phyloP scores from a whole-genome alignment of 2,329 filamentous ascomycete species.

The Acephala macrosclerotiorum region DNA sequence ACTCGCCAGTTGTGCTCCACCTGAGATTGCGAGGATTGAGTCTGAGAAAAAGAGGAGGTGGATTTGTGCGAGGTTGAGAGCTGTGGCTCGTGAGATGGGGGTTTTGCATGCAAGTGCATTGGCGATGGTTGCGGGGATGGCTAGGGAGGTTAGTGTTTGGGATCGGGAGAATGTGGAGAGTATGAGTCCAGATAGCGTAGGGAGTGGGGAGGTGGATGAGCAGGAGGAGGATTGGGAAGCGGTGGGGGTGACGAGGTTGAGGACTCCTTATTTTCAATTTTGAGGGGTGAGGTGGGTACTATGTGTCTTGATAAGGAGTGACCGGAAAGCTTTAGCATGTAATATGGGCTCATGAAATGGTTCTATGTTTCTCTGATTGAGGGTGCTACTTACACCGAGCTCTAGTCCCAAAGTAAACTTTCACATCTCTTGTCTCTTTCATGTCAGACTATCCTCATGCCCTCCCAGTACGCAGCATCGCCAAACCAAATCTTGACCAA shows the following conservation, averaged over 20 bases:
- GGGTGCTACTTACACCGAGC: too few species aligned
- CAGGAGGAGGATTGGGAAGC: not conserved
- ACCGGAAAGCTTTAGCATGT: too few species aligned
- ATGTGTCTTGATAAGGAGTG: too few species aligned
- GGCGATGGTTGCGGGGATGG: not conserved
- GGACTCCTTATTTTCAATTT: not conserved
- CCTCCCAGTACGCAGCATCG: too few species aligned
- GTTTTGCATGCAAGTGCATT: conserved; percentile 7
- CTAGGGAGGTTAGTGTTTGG: conserved; percentile 9
- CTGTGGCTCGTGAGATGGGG: conserved; percentile 3
- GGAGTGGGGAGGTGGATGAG: not conserved
- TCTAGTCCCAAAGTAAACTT: too few species aligned
- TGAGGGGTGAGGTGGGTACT: not conserved
- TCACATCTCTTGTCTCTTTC: too few species aligned
- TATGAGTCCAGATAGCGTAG: not conserved
- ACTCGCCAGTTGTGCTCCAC: not conserved
- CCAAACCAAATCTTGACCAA: too few species aligned
- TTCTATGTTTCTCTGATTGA: too few species aligned
- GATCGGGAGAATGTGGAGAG: not conserved
- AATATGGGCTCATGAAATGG: too few species aligned
- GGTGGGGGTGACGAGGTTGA: not conserved
- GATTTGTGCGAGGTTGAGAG: not conserved
- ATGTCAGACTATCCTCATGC: too few species aligned
- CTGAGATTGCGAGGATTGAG: not conserved
- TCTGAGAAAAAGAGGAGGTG: not conserved